Evolutionary conservation across 176 grass and related monocot species (phyloP), one percentile per base, ranked within the genome.

Genomic region (Tuctoria greenei): DNA sequence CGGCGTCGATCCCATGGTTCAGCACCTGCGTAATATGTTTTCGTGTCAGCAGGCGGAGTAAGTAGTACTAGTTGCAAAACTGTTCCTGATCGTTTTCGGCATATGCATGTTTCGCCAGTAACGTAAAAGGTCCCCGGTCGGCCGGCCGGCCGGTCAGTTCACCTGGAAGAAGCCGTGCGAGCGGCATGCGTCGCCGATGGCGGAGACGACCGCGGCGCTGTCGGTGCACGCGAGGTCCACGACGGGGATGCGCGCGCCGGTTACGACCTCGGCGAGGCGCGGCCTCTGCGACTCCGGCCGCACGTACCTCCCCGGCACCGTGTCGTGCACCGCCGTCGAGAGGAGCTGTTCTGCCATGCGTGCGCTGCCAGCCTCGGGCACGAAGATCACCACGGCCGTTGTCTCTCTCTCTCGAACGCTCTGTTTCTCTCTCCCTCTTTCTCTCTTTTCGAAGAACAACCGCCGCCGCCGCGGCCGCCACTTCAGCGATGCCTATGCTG

Each of bases 101-200:
- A 50, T 17, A 3, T n/a, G n/a, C 46, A 6, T 18, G 47, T 20
- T 20, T 51, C 13, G 14, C 12, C 13, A 10, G 44, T 46, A 46
- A 46, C 0, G 44, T 5, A 18, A 15, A 18, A 0, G 11, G 12
- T 18, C 16, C 16, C 15, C 57, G 57, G 9, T 10, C 2, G 57
- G 57, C 57, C 2, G 24, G 44, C 4, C 10, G 4, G 39, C 10
- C 46, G 13, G 23, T 4, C 10, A 6, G 10, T 20, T n/a, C 31
- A 93, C 90, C 79, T 91, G 92, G 83, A 95, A 95, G 72, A 95
- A 87, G 10, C 92, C 92, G 66, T 91, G 82, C 5, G 76, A 69
- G 46, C 50, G 63, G 73, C 92, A 95, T 31, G 92, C 92, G 11
- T 9, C 68, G 67, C 72, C 79, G 44, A 91, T 64, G 57, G 72